Percentiles rank a stretch among this genome's conserved stretches.
These are phyloP conservation scores for Marasmius oreades DNA, from an alignment of 1,284 basidiomycete genomes.

Conservation along the genomic window DNA sequence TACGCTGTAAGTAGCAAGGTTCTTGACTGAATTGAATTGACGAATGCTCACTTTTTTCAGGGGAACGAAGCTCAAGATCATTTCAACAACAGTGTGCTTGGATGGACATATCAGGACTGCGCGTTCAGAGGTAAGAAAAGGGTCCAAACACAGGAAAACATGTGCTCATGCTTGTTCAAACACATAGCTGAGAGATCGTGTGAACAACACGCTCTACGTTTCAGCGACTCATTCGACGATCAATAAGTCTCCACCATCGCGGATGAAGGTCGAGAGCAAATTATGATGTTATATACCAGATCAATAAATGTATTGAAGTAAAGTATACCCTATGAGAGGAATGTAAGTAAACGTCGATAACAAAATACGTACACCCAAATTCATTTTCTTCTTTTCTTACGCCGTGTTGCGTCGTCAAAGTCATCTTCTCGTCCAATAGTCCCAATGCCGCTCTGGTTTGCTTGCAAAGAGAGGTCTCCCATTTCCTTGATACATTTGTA, in stretches of 20 bases:
- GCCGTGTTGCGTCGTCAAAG: neutral
- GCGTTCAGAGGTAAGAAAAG: slow-evolving; percentile 38
- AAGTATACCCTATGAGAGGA: neutral
- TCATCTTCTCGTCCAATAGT: neutral
- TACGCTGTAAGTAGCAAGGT: slow-evolving; percentile 27
- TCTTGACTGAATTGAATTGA: neutral
- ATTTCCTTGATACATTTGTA: neutral
- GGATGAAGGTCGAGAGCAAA: neutral
- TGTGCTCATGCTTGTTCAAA: neutral
- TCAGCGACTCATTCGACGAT: slow-evolving; percentile 38
- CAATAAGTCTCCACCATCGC: neutral
- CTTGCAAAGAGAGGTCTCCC: neutral
- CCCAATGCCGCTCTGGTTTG: neutral
- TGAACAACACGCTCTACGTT: slow-evolving; percentile 34
- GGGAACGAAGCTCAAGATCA: slow-evolving; percentile 38
- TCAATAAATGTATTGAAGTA: neutral
- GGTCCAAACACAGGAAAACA: neutral
- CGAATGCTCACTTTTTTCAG: slow-evolving; percentile 21
- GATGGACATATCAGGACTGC: slow-evolving; percentile 39
- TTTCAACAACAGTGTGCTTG: slow-evolving; percentile 38
- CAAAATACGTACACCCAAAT: neutral
- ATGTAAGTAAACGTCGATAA: too few relatives aligned
- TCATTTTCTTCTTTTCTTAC: neutral
- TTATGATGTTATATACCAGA: neutral
- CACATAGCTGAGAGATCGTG: slow-evolving; percentile 26